Evolutionary conservation across 75 land plant species (phyloP).

Genomic region (Sequoia sempervirens): DNA sequence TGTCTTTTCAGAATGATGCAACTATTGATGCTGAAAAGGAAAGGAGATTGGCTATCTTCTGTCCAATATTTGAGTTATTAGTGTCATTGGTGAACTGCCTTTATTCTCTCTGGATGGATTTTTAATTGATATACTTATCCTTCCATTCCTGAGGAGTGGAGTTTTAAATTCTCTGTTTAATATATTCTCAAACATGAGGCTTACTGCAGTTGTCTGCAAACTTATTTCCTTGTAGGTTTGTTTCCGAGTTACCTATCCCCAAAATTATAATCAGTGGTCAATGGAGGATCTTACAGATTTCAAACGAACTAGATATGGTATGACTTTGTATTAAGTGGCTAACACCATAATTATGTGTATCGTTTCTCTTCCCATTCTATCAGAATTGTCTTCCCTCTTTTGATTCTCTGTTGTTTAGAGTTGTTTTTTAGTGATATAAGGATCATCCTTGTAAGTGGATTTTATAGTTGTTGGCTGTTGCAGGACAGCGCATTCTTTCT

Average conservation of each 20-base stretch:
- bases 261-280: slow-evolving; percentile 67
- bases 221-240: slow-evolving; percentile 48
- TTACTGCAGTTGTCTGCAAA: not conserved
- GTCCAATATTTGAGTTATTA: slow-evolving; percentile 68
- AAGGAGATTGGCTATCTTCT: slow-evolving; percentile 55
- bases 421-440: not conserved
- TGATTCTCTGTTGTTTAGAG: not conserved
- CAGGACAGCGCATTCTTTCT: not conserved
- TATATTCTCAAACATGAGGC: not conserved
- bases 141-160: not conserved
- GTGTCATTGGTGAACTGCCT: slow-evolving; percentile 56
- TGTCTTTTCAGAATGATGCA: slow-evolving; percentile 47
- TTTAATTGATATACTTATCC: not conserved
- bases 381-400: not conserved
- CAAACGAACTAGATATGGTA: slow-evolving; percentile 88
- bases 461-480: not conserved
- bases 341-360: slow-evolving; percentile 6
- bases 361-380: not conserved
- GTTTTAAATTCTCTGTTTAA: not conserved
- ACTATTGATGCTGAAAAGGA: slow-evolving; percentile 69
- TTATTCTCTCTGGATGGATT: not conserved
- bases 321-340: not conserved
- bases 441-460: not conserved
- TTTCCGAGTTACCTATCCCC: slow-evolving; percentile 74
- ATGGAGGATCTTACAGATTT: slow-evolving; percentile 80